Evolutionary conservation across 352 stramenopile species (phyloP).

Genomic region (Globisporangium megalacanthum): DNA sequence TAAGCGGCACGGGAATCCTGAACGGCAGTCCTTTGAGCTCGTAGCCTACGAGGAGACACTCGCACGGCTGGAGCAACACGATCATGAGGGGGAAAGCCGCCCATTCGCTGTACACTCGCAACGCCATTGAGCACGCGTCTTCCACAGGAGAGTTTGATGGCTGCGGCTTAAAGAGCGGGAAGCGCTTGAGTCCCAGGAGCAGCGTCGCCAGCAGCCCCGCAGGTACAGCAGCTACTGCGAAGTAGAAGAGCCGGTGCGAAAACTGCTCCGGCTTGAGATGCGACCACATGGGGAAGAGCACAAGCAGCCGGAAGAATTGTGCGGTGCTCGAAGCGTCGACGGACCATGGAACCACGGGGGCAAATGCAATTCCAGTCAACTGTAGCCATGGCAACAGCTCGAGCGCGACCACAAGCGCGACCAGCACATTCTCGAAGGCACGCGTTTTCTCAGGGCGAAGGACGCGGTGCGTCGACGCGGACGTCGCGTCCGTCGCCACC

Average conservation of each 20-base stretch:
- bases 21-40: conserved; percentile 8
- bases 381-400: conserved; percentile 52
- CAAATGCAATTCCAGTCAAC: conserved; percentile 34
- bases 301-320: conserved; percentile 27
- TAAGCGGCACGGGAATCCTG: conserved; percentile 21
- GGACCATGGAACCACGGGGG: conserved; percentile 52
- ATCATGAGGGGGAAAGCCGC: conserved; percentile 40
- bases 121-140: conserved; percentile 37
- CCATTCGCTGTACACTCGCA: conserved; percentile 59
- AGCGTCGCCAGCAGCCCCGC: conserved; percentile 23
- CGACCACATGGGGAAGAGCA: conserved; percentile 46
- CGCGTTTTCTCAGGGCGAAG: conserved; percentile 14
- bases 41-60: conserved; percentile 48
- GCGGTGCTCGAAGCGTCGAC: conserved; percentile 21
- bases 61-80: conserved; percentile 35
- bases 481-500: conserved; percentile 17
- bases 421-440: conserved; percentile 24
- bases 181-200: conserved; percentile 36
- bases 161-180: conserved; percentile 64
- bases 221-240: conserved; percentile 32
- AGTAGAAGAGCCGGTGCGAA: conserved; percentile 31
- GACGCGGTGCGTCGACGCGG: conserved; percentile 5
- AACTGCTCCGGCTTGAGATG: conserved; percentile 33
- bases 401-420: conserved; percentile 24
- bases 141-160: conserved; percentile 33